Percentiles rank a stretch among this genome's conserved stretches.
Conservation (phyloP, 75 land plant genomes). For the Azolla pinnata region DNA sequence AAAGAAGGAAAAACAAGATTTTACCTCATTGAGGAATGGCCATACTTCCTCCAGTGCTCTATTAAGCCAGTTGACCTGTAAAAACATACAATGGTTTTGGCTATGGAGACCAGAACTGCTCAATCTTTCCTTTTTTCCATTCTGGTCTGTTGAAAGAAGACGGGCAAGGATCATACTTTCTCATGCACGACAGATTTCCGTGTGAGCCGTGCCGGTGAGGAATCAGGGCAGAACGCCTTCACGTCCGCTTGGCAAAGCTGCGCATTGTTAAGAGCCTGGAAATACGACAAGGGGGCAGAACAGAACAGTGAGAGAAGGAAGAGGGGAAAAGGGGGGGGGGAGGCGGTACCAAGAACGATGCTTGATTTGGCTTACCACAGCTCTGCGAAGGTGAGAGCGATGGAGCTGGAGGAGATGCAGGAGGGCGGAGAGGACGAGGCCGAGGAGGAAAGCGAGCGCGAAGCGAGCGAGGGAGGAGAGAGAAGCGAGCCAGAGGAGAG, state of each 20-base stretch:
- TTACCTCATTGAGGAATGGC: constrained; percentile 32
- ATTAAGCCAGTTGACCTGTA: constrained; percentile 33
- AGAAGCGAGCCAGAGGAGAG: not conserved
- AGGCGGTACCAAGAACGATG: too few species aligned
- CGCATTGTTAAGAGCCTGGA: not conserved
- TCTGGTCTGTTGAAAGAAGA: not conserved
- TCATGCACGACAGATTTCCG: not conserved
- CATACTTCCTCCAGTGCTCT: constrained; percentile 26
- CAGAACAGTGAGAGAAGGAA: not conserved
- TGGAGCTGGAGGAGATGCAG: not conserved
- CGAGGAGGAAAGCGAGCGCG: not conserved
- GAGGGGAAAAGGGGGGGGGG: too few species aligned
- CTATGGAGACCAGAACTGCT: not conserved
- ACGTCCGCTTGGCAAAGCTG: not conserved
- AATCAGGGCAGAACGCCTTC: not conserved
- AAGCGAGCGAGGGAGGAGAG: constrained; percentile 1
- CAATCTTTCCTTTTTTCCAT: not conserved
- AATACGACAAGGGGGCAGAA: not conserved
- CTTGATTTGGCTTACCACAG: constrained; percentile 1
- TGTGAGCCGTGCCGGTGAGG: not conserved
- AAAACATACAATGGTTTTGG: not conserved
- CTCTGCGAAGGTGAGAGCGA: constrained; percentile 2
- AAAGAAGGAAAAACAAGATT: not conserved
- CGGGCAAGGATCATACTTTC: not conserved
- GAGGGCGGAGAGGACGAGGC: constrained; percentile 4